Evolutionary conservation across 1,284 basidiomycete species (phyloP), one percentile per base, ranked within the genome.

Genomic region (Marasmius tenuissimus): DNA sequence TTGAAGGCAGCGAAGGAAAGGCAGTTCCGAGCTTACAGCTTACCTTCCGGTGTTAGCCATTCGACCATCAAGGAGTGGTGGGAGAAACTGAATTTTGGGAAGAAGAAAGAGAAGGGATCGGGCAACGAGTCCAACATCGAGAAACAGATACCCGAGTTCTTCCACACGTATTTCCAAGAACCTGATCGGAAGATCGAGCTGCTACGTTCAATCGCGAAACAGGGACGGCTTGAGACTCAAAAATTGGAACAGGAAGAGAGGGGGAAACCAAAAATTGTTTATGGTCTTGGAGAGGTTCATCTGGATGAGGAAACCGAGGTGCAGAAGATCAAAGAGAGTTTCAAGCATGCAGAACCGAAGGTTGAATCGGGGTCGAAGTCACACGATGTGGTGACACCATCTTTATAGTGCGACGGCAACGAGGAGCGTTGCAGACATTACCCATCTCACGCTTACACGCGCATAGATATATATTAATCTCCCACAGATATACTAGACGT

Each of bases 51-150:
- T 1, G 71, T 86, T 8, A 66, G 71, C 40, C 58, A 73, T 27
- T 75, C 80, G 33, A 73, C 81, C 47, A 81, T 85, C 67, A 73
- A 75, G 48, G 68, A 77, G 61, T 77, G 73, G 65, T 88, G 85
- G 85, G 68, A 75, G 11, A 72, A 68, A 1, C 74, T 87, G 48
- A 77, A 82, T 63, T 88, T 82, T 61, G 75, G 80, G 34, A 75
- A 73, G 10, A 60, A 37, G 10, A 16, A 38, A 16, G 14, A 45
- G 20, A 18, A 33, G 18, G 58, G 45, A 20, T 8, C 27, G 12
- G 51, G 27, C 6, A 22, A 14, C 11, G 27, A 11, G 40, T 22
- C 39, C 12, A 27, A 27, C 2, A 27, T 27, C 27, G 27, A 27
- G 27, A 27, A 27, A 27, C 39, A 45, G n/a, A 18, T 45, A 47